Conservation (phyloP, 495 filamentous ascomycete genomes). For the Tuber brumale region DNA sequence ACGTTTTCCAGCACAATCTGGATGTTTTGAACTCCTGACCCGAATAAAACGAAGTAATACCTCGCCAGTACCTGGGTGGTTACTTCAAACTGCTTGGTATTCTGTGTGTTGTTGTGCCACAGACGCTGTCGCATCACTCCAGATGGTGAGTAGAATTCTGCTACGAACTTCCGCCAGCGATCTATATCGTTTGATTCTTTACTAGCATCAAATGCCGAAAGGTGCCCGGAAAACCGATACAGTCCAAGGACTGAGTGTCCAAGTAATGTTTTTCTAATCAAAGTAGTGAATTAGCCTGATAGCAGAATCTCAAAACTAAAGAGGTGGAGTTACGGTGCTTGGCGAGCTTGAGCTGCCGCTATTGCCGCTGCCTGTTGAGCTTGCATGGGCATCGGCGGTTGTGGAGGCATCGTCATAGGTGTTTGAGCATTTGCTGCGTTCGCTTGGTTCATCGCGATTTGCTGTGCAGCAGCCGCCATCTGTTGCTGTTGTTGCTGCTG, state of each 20-base stretch:
- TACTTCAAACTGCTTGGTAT: conserved; percentile 60
- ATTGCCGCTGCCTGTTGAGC: conserved; percentile 42
- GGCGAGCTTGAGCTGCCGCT: conserved; percentile 43
- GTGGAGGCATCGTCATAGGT: conserved; percentile 40
- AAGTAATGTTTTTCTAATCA: conserved; percentile 38
- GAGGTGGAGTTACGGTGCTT: conserved; percentile 43
- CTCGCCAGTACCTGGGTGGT: conserved; percentile 55
- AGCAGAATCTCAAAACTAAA: conserved; percentile 42
- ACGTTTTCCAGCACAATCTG: conserved; percentile 56
- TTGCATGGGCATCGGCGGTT: conserved; percentile 34
- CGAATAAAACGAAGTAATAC: conserved; percentile 60
- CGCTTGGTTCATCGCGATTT: conserved; percentile 40
- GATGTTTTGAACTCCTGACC: conserved; percentile 58
- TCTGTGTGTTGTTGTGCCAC: conserved; percentile 45
- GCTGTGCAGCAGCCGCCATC: conserved; percentile 45
- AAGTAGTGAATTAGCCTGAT: conserved; percentile 44
- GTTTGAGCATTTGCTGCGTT: conserved; percentile 40
- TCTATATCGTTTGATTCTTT: conserved; percentile 48
- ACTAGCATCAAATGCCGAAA: conserved; percentile 45
- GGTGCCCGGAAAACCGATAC: conserved; percentile 52
- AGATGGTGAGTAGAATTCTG: conserved; percentile 54
- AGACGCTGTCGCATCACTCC: conserved; percentile 55
- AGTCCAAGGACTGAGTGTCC: conserved; percentile 50
- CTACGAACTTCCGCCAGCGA: conserved; percentile 60
- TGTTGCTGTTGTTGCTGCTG: conserved; percentile 47